These are phyloP conservation scores for Agaricus blazei DNA, from an alignment of 768 basidiomycete genomes.

Conservation along the genomic window DNA sequence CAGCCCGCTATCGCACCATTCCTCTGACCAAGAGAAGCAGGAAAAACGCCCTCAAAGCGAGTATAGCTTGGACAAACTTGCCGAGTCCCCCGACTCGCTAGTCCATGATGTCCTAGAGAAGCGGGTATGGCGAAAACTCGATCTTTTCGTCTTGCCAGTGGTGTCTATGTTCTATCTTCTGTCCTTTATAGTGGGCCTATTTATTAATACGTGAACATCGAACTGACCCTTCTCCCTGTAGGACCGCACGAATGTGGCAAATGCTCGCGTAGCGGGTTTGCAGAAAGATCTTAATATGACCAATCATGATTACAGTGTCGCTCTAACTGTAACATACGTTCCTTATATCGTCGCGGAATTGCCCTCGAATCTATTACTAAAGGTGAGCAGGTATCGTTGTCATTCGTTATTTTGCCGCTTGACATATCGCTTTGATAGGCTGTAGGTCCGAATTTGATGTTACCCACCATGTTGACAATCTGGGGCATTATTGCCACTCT, in stretches of 20 bases:
- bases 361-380: slow-evolving; percentile 56
- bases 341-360: slow-evolving; percentile 57
- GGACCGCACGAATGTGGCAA: slow-evolving; percentile 54
- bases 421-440: slow-evolving; percentile 18
- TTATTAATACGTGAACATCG: background rate
- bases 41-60: slow-evolving; percentile 16
- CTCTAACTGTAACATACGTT: slow-evolving; percentile 43
- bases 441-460: slow-evolving; percentile 53
- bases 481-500: slow-evolving; percentile 68
- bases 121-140: slow-evolving; percentile 44
- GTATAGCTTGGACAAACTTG: slow-evolving; percentile 14
- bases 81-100: background rate
- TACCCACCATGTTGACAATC: slow-evolving; percentile 54
- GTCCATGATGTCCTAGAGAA: slow-evolving; percentile 30
- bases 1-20: slow-evolving; percentile 17
- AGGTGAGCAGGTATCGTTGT: slow-evolving; percentile 24
- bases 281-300: slow-evolving; percentile 48
- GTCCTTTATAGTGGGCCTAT: slow-evolving; percentile 42
- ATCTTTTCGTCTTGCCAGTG: slow-evolving; percentile 42
- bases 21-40: slow-evolving; percentile 26
- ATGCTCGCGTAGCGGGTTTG: slow-evolving; percentile 59
- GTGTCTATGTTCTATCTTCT: slow-evolving; percentile 46
- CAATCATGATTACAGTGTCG: slow-evolving; percentile 42
- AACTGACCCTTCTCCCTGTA: slow-evolving; percentile 11
- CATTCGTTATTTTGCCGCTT: too few relatives aligned